Evolutionary conservation across 1,284 basidiomycete species (phyloP).

Genomic region (Mycena sp.): DNA sequence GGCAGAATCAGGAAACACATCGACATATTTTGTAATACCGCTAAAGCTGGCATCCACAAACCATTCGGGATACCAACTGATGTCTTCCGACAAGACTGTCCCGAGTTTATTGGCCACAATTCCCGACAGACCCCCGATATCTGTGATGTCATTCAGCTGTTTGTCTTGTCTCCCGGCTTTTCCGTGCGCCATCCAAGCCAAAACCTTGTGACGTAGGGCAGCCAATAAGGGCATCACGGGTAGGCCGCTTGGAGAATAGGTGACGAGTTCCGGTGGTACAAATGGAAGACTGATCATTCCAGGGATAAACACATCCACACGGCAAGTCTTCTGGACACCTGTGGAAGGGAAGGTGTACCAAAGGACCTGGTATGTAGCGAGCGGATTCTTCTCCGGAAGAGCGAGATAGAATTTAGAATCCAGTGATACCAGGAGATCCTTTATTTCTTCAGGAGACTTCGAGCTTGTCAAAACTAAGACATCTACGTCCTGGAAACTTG

Average conservation of each 20-base stretch:
- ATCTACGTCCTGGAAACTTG: constrained; percentile 30
- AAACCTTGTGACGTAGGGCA: constrained; percentile 25
- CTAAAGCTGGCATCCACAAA: background rate
- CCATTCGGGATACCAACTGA: background rate
- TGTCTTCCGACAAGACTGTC: background rate
- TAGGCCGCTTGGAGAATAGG: background rate
- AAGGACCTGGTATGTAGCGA: constrained; percentile 20
- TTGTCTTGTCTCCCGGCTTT: constrained; percentile 14
- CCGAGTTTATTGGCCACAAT: background rate
- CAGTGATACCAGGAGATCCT: background rate
- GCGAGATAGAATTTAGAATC: background rate
- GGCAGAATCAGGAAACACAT: background rate
- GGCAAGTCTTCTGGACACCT: background rate
- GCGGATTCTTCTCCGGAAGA: constrained; percentile 5
- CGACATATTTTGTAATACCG: background rate
- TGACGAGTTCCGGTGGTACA: constrained; percentile 9
- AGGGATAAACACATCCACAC: constrained; percentile 24
- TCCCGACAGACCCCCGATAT: constrained; percentile 14
- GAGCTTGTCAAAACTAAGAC: constrained; percentile 23
- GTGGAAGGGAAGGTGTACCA: constrained; percentile 12
- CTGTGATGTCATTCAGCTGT: constrained; percentile 18
- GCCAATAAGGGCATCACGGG: constrained; percentile 30
- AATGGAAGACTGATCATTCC: constrained; percentile 20
- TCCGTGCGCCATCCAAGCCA: constrained; percentile 25
- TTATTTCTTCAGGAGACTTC: constrained; percentile 16